Evolutionary conservation across 495 filamentous ascomycete genomes (phyloP).

Genomic region (Penicillium desertorum): DNA sequence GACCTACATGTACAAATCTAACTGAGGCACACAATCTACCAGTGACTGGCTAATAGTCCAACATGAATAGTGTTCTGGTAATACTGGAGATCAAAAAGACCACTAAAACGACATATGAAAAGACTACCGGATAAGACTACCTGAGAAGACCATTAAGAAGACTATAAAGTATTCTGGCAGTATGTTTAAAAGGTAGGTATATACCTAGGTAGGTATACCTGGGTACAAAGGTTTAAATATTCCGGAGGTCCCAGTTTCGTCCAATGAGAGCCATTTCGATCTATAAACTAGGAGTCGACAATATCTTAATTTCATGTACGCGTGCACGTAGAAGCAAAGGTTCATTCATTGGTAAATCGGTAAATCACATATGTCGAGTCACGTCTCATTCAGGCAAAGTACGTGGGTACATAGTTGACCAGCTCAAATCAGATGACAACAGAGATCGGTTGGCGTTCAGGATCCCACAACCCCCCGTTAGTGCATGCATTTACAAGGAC

Average conservation of each 20-base stretch:
- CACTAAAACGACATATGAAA: too few relatives aligned
- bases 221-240: too few relatives aligned
- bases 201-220: too few relatives aligned
- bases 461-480: not conserved
- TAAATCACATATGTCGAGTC: not conserved
- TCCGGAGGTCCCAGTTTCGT: not conserved
- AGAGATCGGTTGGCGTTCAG: not conserved
- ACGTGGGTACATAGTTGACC: not conserved
- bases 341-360: not conserved
- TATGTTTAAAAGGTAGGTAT: too few relatives aligned
- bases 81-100: too few relatives aligned
- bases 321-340: not conserved
- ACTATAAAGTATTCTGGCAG: too few relatives aligned
- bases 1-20: too few relatives aligned
- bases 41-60: too few relatives aligned
- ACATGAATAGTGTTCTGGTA: too few relatives aligned
- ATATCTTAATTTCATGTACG: not conserved
- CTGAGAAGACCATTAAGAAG: too few relatives aligned
- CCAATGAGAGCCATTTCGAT: not conserved
- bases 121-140: too few relatives aligned
- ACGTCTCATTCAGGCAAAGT: not conserved
- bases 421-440: not conserved
- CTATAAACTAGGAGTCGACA: not conserved
- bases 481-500: conserved; percentile 1
- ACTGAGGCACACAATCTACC: too few relatives aligned